A percentile compares a stretch with the other conserved stretches of the same genome.
Evolutionary conservation across 192 early-diverging fungal species (phyloP).

Genomic region (Diversispora epigaea): DNA sequence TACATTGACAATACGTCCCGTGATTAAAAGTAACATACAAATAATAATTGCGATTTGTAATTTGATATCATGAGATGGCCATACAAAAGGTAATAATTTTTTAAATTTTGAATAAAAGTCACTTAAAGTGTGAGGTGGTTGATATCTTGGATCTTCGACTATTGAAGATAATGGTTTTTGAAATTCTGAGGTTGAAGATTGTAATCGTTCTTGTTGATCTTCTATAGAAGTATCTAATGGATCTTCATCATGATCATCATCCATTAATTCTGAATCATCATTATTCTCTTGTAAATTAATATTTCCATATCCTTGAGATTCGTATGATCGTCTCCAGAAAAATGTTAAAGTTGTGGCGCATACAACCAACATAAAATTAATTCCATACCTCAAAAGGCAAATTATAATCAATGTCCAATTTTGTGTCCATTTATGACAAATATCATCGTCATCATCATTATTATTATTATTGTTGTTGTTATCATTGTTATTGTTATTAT

Average conservation of each 20-base stretch:
- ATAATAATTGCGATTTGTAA: constrained; percentile 68
- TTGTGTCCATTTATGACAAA: neutral
- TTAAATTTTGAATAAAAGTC: constrained; percentile 23
- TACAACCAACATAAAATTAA: constrained; percentile 17
- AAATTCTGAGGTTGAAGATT: neutral
- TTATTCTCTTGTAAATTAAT: neutral
- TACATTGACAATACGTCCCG: constrained; percentile 74
- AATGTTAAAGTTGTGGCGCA: neutral
- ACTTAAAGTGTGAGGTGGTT: constrained; percentile 10
- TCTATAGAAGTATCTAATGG: neutral
- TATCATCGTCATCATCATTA: neutral
- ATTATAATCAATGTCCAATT: constrained; percentile 12
- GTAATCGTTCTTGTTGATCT: neutral
- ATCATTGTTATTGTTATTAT: neutral
- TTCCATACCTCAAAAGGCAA: constrained; percentile 12
- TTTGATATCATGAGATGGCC: constrained; percentile 62
- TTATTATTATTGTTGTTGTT: neutral
- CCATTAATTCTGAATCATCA: neutral
- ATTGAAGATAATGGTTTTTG: constrained; percentile 12
- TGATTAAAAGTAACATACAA: constrained; percentile 63
- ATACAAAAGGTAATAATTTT: constrained; percentile 66
- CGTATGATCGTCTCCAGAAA: constrained; percentile 1
- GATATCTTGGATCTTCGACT: constrained; percentile 24
- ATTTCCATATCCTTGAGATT: neutral
- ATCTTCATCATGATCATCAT: neutral